Percentiles rank a stretch among this genome's conserved stretches.
These are phyloP conservation scores for Capronia coronata DNA, from an alignment of 2,329 filamentous ascomycete species.

Conservation along the genomic window DNA sequence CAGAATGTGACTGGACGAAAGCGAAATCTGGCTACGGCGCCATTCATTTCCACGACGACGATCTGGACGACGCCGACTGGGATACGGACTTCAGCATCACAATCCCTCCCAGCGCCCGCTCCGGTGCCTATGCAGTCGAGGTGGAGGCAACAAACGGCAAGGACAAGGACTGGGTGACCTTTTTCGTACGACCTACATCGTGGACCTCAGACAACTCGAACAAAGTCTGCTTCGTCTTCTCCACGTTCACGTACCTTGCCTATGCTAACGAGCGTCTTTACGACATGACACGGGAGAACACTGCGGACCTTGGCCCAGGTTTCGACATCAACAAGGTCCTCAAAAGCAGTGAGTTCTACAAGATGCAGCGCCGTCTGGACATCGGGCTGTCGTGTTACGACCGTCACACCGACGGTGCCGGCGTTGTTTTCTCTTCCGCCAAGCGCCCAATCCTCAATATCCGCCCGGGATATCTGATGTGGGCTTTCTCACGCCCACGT, in stretches of 20 bases:
- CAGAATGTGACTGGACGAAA: slow-evolving; percentile 32
- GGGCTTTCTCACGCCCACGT: slow-evolving; percentile 34
- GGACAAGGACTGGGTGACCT: slow-evolving; percentile 31
- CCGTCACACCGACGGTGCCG: slow-evolving; percentile 35
- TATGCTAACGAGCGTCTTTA: slow-evolving; percentile 38
- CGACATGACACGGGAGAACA: slow-evolving; percentile 25
- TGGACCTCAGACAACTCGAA: slow-evolving; percentile 20
- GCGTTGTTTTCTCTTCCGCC: slow-evolving; percentile 31
- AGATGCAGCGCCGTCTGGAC: slow-evolving; percentile 32
- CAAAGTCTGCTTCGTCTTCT: slow-evolving; percentile 32
- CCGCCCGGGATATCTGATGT: slow-evolving; percentile 35
- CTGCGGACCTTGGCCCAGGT: slow-evolving; percentile 24
- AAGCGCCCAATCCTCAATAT: slow-evolving; percentile 37
- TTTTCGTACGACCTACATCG: slow-evolving; percentile 31
- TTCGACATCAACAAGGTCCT: slow-evolving; percentile 10
- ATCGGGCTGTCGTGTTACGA: slow-evolving; percentile 38
- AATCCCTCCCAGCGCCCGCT: slow-evolving; percentile 25
- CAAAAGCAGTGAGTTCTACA: slow-evolving; percentile 24
- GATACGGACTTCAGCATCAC: slow-evolving; percentile 32
- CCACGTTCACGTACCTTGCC: slow-evolving; percentile 37
- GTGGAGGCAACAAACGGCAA: slow-evolving; percentile 24
- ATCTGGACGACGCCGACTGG: slow-evolving; percentile 36
- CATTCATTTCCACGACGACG: slow-evolving; percentile 39
- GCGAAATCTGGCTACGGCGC: slow-evolving; percentile 35
- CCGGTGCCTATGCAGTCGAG: slow-evolving; percentile 32